Conservation (phyloP, 768 basidiomycete species). For the Lentinula edodes region DNA sequence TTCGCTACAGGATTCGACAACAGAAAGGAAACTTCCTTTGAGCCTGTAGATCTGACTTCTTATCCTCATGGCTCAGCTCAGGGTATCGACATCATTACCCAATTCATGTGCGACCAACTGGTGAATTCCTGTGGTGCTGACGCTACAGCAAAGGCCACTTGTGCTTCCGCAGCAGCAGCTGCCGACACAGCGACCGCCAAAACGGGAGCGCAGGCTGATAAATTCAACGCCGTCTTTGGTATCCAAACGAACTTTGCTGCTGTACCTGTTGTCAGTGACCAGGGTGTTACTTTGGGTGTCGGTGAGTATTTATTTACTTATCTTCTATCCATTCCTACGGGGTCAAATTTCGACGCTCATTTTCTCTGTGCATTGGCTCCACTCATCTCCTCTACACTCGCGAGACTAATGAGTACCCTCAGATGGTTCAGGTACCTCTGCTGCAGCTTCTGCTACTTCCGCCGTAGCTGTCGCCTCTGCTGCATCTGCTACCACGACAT, state of each 20-base stretch:
- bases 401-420: neutral
- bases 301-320: neutral
- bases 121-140: conserved; percentile 50
- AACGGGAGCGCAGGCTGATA: conserved; percentile 56
- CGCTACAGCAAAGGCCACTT: conserved; percentile 45
- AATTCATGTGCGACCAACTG: conserved; percentile 49
- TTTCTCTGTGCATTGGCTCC: neutral
- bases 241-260: conserved; percentile 34
- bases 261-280: conserved; percentile 17
- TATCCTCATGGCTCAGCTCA: conserved; percentile 53
- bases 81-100: conserved; percentile 49
- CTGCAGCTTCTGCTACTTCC: neutral
- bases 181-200: conserved; percentile 33
- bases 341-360: neutral
- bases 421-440: neutral
- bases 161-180: conserved; percentile 33
- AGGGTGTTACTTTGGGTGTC: conserved; percentile 2
- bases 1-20: conserved; percentile 54
- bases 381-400: neutral
- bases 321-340: no score
- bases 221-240: conserved; percentile 39
- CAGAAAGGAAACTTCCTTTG: conserved; percentile 32
- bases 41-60: conserved; percentile 21
- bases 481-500: neutral
- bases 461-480: no score